Evolutionary conservation across 1,284 basidiomycete genomes (phyloP).

Genomic region (Rhodotorula mucilaginosa): DNA sequence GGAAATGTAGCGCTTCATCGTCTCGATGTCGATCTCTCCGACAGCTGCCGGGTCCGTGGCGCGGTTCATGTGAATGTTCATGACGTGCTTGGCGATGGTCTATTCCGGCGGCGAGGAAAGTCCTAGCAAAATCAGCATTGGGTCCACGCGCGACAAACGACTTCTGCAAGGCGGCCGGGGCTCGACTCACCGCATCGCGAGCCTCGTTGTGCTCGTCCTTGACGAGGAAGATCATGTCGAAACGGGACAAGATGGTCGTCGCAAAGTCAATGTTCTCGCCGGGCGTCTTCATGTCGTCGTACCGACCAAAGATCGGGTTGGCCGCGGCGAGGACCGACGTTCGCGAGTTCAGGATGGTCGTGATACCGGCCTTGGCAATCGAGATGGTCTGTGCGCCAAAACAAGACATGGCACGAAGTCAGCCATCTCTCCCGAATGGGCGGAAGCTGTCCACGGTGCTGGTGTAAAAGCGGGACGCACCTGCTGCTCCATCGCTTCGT

Average conservation of each 20-base stretch:
- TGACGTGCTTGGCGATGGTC: constrained; percentile 96
- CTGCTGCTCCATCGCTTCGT: constrained; percentile 97
- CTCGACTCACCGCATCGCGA: constrained; percentile 70
- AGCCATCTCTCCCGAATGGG: too few species aligned
- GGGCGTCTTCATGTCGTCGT: constrained; percentile 94
- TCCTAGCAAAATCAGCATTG: neutral
- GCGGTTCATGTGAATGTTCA: constrained; percentile 98
- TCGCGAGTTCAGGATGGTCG: constrained; percentile 92
- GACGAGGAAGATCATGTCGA: constrained; percentile 99
- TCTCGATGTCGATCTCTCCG: constrained; percentile 95
- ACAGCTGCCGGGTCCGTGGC: constrained; percentile 66
- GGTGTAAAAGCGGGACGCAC: neutral
- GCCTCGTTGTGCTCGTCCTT: constrained; percentile 97
- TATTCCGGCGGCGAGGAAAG: constrained; percentile 46
- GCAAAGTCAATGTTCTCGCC: constrained; percentile 99
- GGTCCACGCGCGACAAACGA: too few species aligned
- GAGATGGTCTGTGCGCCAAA: constrained; percentile 76
- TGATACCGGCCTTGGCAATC: constrained; percentile 98
- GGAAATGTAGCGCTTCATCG: constrained; percentile 96
- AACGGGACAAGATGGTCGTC: constrained; percentile 95
- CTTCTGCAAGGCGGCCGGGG: neutral
- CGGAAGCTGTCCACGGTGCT: neutral
- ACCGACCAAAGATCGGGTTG: constrained; percentile 97
- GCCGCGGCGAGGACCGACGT: constrained; percentile 96
- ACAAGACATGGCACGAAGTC: constrained; percentile 46